Base-by-base conservation (phyloP, 257 asterid genomes). In the Voacanga thouarsii region DNA sequence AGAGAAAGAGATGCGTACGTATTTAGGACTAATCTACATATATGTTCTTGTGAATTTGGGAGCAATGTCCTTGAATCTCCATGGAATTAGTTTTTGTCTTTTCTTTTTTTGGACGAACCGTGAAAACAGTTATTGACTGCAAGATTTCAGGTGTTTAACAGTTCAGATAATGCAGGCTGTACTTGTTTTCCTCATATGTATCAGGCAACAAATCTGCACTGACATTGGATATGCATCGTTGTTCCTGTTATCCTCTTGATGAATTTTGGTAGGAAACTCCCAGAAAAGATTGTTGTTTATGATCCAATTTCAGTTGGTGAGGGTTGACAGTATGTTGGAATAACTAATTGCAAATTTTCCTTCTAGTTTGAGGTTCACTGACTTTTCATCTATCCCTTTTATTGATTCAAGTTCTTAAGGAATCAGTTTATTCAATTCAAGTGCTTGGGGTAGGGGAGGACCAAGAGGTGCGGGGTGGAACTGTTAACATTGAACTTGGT, bases 81-180 rank as follows among this genome's bases (percentile, higher is more conserved):
- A 2, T 11, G 49, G 2, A 50, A 73, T 24, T 2, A 18, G 41
- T 51, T 51, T 33, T 33, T 33, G n/a, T n/a, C 2, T 33, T 33
- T 33, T 33, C 2, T 33, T 33, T 33, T 33, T 33, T 33, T 1
- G 37, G 37, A 33, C 2, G 37, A 33, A 33, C 2, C 2, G 37
- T 11, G 49, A 6, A 50, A 73, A 24, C 0, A 18, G 41, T 51
- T 51, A 49, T 56, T 56, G 14, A 55, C 12, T 74, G 56, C 37
- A 56, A 41, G 56, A 57, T 12, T 33, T 55, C 26, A 44, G 44
- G 4, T 30, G 69, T 28, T 63, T 28, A 28, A 14, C 23, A 12
- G 37, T 61, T 63, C 43, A 41, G 24, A 7, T 74, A 21, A 53
- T 74, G 78, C 69, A 74, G 41, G 45, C 4, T 74, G 68, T 12